Conservation (phyloP, 2,329 filamentous ascomycete species). For the Dactylellina haptotyla region DNA sequence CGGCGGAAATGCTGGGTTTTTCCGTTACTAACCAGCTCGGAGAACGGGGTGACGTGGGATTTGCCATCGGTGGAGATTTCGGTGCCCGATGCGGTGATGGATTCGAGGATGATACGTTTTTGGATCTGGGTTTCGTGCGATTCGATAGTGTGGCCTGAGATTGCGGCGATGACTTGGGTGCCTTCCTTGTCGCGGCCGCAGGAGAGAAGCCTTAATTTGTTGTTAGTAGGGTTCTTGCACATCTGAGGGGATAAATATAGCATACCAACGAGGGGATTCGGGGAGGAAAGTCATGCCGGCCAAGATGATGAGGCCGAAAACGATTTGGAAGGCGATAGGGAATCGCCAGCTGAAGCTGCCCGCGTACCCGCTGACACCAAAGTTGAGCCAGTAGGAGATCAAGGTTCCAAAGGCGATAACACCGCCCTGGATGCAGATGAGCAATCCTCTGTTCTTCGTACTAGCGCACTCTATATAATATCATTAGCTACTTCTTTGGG, state of each 20-base stretch:
- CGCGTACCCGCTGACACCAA: constrained; percentile 65
- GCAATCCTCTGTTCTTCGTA: constrained; percentile 69
- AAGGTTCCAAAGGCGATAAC: constrained; percentile 65
- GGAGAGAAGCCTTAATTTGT: constrained; percentile 61
- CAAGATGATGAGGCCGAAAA: constrained; percentile 71
- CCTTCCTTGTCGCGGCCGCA: constrained; percentile 64
- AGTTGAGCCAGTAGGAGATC: constrained; percentile 71
- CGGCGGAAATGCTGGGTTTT: constrained; percentile 74
- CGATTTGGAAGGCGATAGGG: constrained; percentile 69
- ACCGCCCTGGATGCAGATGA: constrained; percentile 70
- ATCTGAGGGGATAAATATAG: constrained; percentile 56
- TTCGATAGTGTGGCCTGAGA: constrained; percentile 65
- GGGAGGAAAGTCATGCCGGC: constrained; percentile 64
- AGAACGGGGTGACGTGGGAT: constrained; percentile 60
- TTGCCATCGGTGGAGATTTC: constrained; percentile 60
- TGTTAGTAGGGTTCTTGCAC: background rate
- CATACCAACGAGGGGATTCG: constrained; percentile 66
- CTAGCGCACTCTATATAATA: constrained; percentile 54
- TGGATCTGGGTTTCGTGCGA: constrained; percentile 70
- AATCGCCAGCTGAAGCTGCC: constrained; percentile 69
- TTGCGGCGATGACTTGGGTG: constrained; percentile 66
- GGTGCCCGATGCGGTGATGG: constrained; percentile 66
- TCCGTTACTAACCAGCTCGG: constrained; percentile 70
- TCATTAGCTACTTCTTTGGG: background rate
- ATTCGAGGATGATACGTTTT: constrained; percentile 75